Evolutionary conservation across 345 rosid genomes (phyloP), one percentile per base, ranked within the genome.

Genomic region (Nephelium lappaceum): DNA sequence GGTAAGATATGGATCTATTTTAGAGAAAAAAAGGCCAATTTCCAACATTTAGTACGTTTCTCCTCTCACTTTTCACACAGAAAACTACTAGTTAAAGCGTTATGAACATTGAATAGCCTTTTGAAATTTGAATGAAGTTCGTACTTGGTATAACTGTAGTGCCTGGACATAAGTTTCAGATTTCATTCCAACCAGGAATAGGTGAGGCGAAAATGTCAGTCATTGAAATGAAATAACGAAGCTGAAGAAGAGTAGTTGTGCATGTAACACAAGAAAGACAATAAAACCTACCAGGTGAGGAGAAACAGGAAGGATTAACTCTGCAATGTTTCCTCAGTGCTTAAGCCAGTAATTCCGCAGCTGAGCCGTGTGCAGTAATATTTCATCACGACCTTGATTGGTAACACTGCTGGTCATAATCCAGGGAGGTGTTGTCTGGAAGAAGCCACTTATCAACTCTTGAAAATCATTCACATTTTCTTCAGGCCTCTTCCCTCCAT

Each of bases 341-440:
- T 89, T 95, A 67, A 90, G 95, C 98, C 99, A 95, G 85, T 95
- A 93, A 90, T 89, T 92, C 77, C 97, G 86, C 77, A 95, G 81
- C 80, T 95, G 99, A 82, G 99, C 98, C 93, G 93, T 90, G 86
- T 93, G 99, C 84, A 95, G 78, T 67, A 95, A 83, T 78, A 95
- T 93, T 89, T 95, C 99, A 80, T 95, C 99, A 55, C 98, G 95
- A 27, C 99, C 99, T 85, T 93, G 97, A 86, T 91, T 91, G 4
- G 99, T 91, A 77, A 90, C 93, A 72, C 99, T 89, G 87, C 99
- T 95, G 31, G 99, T 95, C 99, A 93, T 92, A 67, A 95, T 95
- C 99, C 98, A 95, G 16, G 99, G 99, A 5, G 99, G 99, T 12
- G 91, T 84, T 8, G 97, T 87, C 72, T 89, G 83, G 79, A 95